These are phyloP conservation scores for Penicillium robsamsonii DNA, from an alignment of 495 filamentous ascomycete genomes.

Conservation along the genomic window DNA sequence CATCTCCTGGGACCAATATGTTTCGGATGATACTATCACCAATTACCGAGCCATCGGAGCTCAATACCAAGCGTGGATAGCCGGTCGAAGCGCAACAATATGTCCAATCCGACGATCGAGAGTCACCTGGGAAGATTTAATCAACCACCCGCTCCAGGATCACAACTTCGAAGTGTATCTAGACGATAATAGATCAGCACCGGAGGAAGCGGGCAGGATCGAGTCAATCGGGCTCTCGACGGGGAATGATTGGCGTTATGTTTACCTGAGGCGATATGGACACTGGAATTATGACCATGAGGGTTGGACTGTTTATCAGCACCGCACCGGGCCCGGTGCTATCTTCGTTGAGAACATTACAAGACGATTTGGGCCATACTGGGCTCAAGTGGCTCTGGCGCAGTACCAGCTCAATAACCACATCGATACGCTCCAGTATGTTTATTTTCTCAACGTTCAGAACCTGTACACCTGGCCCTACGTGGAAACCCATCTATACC, in stretches of 20 bases:
- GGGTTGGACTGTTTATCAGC: background rate
- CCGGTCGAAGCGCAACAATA: background rate
- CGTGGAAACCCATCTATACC: background rate
- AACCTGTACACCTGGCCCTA: background rate
- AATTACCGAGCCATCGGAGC: background rate
- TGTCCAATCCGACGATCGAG: background rate
- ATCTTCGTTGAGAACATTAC: background rate
- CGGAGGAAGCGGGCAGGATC: background rate
- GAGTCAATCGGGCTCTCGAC: background rate
- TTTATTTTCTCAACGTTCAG: background rate
- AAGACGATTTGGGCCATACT: background rate
- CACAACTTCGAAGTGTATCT: background rate
- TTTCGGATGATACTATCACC: background rate
- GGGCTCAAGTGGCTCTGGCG: background rate
- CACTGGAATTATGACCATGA: background rate
- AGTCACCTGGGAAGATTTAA: background rate
- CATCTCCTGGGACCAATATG: background rate
- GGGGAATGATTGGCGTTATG: background rate
- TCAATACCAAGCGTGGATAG: conserved; percentile 1
- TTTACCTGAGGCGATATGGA: background rate
- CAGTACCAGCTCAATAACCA: background rate
- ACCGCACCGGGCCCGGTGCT: background rate
- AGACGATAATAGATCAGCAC: background rate
- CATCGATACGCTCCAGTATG: background rate
- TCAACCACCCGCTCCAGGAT: background rate